phyloP scores from a whole-genome alignment of 805 yeast species.

The Sugiyamaella mastotermitis region DNA sequence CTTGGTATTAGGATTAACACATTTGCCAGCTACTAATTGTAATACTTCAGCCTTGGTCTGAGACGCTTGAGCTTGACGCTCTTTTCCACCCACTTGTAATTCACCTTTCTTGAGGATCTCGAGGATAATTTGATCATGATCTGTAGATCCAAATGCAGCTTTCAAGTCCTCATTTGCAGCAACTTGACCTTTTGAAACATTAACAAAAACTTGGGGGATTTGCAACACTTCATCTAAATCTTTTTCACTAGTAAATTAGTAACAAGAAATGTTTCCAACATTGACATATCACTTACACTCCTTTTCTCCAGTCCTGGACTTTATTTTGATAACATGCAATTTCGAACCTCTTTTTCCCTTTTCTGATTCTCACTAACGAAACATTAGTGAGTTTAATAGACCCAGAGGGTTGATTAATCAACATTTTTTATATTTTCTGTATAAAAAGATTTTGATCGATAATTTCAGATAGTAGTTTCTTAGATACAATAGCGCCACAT shows the following conservation, averaged over 20 bases:
- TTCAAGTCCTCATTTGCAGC: slow-evolving; percentile 82
- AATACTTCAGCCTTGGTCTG: slow-evolving; percentile 79
- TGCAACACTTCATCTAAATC: slow-evolving; percentile 94
- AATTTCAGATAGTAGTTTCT: too few species aligned
- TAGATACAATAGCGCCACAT: too few species aligned
- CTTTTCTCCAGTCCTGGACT: slow-evolving; percentile 89
- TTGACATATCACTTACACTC: slow-evolving; percentile 51
- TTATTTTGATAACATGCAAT: slow-evolving; percentile 95
- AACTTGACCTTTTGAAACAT: slow-evolving; percentile 90
- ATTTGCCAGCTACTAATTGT: slow-evolving; percentile 78
- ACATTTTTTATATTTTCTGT: too few species aligned
- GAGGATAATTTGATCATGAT: slow-evolving; percentile 64
- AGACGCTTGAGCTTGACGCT: slow-evolving; percentile 66
- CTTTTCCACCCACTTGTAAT: slow-evolving; percentile 90
- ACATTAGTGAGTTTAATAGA: slow-evolving; percentile 92
- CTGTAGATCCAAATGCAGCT: slow-evolving; percentile 68
- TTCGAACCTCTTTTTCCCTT: slow-evolving; percentile 85
- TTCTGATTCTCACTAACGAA: slow-evolving; percentile 83
- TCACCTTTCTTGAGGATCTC: slow-evolving; percentile 90
- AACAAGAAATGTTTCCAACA: too few species aligned
- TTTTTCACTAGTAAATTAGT: too few species aligned
- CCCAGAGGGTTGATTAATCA: slow-evolving; percentile 79
- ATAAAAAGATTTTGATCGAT: too few species aligned
- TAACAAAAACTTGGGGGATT: slow-evolving; percentile 87
- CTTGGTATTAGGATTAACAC: slow-evolving; percentile 83